phyloP scores from a whole-genome alignment of 1,284 basidiomycete species.

The Melampsora larici-populina region DNA sequence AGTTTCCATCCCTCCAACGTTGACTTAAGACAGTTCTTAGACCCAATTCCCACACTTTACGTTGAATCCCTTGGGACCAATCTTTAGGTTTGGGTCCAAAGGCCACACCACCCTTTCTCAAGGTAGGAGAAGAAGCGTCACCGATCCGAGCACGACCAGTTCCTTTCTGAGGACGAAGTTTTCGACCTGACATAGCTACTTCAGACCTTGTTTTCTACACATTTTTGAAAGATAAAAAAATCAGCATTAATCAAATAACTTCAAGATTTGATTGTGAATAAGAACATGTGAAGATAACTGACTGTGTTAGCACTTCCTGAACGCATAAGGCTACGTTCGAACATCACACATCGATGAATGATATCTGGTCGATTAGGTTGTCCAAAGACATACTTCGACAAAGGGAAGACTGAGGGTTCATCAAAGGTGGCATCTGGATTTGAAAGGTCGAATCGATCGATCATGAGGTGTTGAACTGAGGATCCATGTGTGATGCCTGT shows the following conservation, averaged over 20 bases:
- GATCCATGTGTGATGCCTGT: slow-evolving; percentile 34
- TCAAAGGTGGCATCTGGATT: slow-evolving; percentile 8
- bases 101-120: slow-evolving; percentile 84
- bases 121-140: slow-evolving; percentile 80
- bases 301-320: slow-evolving; percentile 79
- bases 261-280: not conserved
- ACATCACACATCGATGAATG: slow-evolving; percentile 85
- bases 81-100: slow-evolving; percentile 86
- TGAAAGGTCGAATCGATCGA: slow-evolving; percentile 22
- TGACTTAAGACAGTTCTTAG: slow-evolving; percentile 80
- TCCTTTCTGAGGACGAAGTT: slow-evolving; percentile 89
- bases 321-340: slow-evolving; percentile 80
- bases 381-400: slow-evolving; percentile 78
- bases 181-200: slow-evolving; percentile 79
- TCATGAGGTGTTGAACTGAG: slow-evolving; percentile 30
- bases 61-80: slow-evolving; percentile 81
- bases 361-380: slow-evolving; percentile 85
- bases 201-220: slow-evolving; percentile 74
- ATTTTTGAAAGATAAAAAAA: not conserved
- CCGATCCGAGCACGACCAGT: slow-evolving; percentile 84
- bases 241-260: not conserved
- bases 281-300: not conserved
- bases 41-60: slow-evolving; percentile 88
- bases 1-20: slow-evolving; percentile 68
- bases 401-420: slow-evolving; percentile 63